Percentiles rank a stretch among this genome's conserved stretches.
Conservation (phyloP, 2,329 filamentous ascomycete species). For the Amauroascus verrucosus region DNA sequence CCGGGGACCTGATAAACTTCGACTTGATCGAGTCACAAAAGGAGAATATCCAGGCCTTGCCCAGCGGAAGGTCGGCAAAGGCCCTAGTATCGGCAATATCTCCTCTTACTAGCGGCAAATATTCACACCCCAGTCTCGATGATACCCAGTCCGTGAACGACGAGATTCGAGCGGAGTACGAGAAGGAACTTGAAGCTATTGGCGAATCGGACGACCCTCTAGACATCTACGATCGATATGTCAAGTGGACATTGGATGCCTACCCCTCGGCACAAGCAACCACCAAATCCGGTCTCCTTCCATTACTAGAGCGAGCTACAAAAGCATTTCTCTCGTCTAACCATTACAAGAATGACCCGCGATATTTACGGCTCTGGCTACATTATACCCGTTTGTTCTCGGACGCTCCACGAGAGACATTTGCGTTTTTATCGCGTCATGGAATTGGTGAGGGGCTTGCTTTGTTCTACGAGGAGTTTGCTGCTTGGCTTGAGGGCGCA, state of each 20-base stretch:
- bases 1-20: slow-evolving; percentile 50
- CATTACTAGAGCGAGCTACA: slow-evolving; percentile 82
- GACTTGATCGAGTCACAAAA: slow-evolving; percentile 93
- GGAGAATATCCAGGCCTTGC: slow-evolving; percentile 92
- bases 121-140: slow-evolving; percentile 55
- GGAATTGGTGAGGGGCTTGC: slow-evolving; percentile 77
- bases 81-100: slow-evolving; percentile 70
- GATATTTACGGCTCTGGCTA: slow-evolving; percentile 88
- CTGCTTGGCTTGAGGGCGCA: slow-evolving; percentile 77
- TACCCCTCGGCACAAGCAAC: slow-evolving; percentile 93
- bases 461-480: slow-evolving; percentile 94
- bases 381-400: slow-evolving; percentile 89
- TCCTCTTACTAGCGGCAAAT: slow-evolving; percentile 43
- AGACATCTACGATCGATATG: slow-evolving; percentile 91
- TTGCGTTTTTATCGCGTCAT: slow-evolving; percentile 81
- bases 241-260: slow-evolving; percentile 90
- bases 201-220: slow-evolving; percentile 88
- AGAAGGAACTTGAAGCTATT: slow-evolving; percentile 67
- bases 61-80: slow-evolving; percentile 76
- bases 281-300: slow-evolving; percentile 77
- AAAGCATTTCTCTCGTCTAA: slow-evolving; percentile 74
- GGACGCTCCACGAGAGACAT: slow-evolving; percentile 85
- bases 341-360: slow-evolving; percentile 89
- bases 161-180: slow-evolving; percentile 69
- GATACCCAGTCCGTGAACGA: slow-evolving; percentile 70